Conservation (phyloP, 164 flowering plant genomes). For the Protea cynaroides region DNA sequence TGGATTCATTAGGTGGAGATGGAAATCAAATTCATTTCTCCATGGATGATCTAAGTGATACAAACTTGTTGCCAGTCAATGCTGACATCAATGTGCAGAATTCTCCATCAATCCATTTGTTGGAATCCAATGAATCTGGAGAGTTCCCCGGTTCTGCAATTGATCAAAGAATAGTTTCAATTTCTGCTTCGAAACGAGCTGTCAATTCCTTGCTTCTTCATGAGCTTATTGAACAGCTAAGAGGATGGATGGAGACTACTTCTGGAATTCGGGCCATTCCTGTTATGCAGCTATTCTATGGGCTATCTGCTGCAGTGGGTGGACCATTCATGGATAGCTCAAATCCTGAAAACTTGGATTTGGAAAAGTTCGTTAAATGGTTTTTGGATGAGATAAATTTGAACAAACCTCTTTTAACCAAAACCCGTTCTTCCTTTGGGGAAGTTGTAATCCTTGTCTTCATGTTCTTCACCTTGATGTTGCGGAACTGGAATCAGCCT, state of each 20-base stretch:
- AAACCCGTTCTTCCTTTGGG: conserved; percentile 80
- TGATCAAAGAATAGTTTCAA: conserved; percentile 68
- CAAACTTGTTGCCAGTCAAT: conserved; percentile 43
- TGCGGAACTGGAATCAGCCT: conserved; percentile 98
- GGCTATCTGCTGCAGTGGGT: conserved; percentile 90
- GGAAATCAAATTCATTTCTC: conserved; percentile 77
- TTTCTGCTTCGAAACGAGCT: conserved; percentile 90
- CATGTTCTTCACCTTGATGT: conserved; percentile 98
- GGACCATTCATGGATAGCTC: conserved; percentile 91
- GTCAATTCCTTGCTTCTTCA: conserved; percentile 83
- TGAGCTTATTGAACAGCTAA: conserved; percentile 77
- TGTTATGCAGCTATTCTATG: conserved; percentile 88
- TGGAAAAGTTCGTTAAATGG: conserved; percentile 84
- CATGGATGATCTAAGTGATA: conserved; percentile 56
- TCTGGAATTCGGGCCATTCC: conserved; percentile 85
- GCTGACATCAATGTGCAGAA: conserved; percentile 37
- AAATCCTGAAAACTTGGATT: conserved; percentile 61
- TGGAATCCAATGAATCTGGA: conserved; percentile 69
- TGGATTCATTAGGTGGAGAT: conserved; percentile 77
- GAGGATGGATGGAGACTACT: conserved; percentile 93
- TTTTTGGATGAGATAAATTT: conserved; percentile 85
- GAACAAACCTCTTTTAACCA: conserved; percentile 54
- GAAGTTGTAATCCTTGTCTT: conserved; percentile 84
- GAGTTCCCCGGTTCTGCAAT: conserved; percentile 57
- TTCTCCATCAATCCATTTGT: conserved; percentile 74